A percentile compares a stretch with the other conserved stretches of the same genome.
Conservation (phyloP, 2,329 filamentous ascomycete genomes). For the Ascochyta clinopodiicola region DNA sequence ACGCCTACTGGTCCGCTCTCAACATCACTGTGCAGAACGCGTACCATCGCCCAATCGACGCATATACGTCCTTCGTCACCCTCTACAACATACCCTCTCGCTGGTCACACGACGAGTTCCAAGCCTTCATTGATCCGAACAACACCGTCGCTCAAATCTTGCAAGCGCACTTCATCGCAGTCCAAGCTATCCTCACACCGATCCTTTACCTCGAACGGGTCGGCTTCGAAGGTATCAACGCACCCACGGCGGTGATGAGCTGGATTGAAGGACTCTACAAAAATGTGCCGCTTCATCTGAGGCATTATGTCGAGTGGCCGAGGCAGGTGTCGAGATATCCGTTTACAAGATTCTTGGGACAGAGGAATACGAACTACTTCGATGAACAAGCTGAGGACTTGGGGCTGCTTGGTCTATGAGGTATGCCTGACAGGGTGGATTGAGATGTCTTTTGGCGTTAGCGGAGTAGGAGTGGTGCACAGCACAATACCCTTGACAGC, state of each 20-base stretch:
- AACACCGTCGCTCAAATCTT: constrained; percentile 54
- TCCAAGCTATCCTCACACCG: constrained; percentile 54
- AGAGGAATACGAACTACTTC: constrained; percentile 8
- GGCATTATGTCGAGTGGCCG: constrained; percentile 41
- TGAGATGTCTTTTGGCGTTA: neutral
- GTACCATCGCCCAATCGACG: constrained; percentile 40
- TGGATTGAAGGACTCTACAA: constrained; percentile 46
- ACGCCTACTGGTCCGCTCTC: constrained; percentile 36
- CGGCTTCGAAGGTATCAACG: constrained; percentile 43
- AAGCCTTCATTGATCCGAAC: constrained; percentile 51
- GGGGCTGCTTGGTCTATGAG: neutral
- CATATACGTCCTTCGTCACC: constrained; percentile 52
- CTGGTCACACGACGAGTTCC: constrained; percentile 52
- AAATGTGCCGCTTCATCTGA: constrained; percentile 30
- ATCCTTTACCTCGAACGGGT: constrained; percentile 46
- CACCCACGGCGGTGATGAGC: constrained; percentile 37
- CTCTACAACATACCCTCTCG: constrained; percentile 52
- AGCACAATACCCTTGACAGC: constrained; percentile 6
- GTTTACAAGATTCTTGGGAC: constrained; percentile 35
- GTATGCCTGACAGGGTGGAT: too few species aligned
- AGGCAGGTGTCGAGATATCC: constrained; percentile 40
- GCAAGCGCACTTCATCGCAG: constrained; percentile 56
- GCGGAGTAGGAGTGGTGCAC: neutral
- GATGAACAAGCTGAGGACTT: constrained; percentile 1
- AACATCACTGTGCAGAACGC: constrained; percentile 35